Percentiles rank a stretch among this genome's conserved stretches.
Conservation (phyloP, 2,329 filamentous ascomycete genomes). For the Helotiales sp. region DNA sequence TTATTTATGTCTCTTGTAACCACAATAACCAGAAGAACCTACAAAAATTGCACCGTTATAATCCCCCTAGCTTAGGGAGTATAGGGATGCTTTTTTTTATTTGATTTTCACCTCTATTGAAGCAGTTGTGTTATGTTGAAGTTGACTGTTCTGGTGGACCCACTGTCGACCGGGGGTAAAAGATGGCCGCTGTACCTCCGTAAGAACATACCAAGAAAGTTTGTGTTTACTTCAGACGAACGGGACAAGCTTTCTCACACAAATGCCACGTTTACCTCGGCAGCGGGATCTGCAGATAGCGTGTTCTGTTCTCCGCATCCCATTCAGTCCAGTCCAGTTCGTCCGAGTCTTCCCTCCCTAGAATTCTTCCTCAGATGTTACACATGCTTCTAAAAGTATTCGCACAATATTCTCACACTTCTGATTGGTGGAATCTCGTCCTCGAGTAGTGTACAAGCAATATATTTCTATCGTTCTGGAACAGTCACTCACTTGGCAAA, state of each 20-base stretch:
- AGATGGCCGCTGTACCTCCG: no score
- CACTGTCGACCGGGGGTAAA: no score
- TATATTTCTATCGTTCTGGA: constrained; percentile 2
- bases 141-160: no score
- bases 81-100: no score
- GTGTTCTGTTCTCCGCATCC: not conserved
- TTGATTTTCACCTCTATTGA: no score
- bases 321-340: not conserved
- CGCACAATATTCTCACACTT: not conserved
- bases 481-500: not conserved
- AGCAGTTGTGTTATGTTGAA: no score
- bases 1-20: no score
- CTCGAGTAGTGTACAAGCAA: not conserved
- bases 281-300: not conserved
- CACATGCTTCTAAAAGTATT: not conserved
- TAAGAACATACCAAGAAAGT: not conserved
- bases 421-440: not conserved
- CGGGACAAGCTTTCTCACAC: not conserved
- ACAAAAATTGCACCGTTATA: no score
- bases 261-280: not conserved
- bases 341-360: not conserved
- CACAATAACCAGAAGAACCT: no score
- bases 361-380: not conserved
- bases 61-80: no score
- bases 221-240: constrained; percentile 3